Evolutionary conservation across 306 rosid species (phyloP).

Genomic region (Adenanthera pavonina): DNA sequence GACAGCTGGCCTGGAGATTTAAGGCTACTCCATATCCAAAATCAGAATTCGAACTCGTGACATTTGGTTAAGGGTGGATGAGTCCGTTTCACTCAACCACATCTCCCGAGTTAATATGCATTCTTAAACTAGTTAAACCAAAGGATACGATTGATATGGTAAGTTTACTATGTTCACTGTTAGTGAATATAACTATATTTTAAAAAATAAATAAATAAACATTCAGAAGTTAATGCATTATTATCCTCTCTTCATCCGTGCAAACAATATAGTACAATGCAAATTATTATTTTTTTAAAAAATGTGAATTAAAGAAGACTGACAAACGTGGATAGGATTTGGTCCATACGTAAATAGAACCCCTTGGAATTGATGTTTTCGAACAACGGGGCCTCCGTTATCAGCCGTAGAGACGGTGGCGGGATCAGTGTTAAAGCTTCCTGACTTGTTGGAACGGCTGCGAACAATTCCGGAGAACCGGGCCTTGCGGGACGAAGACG

Average conservation of each 20-base stretch:
- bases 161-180: background rate
- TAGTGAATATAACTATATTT: background rate
- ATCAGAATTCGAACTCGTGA: too few relatives aligned
- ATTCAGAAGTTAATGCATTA: too few relatives aligned
- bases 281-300: too few relatives aligned
- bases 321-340: conserved; percentile 77
- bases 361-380: conserved; percentile 80
- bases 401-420: conserved; percentile 43
- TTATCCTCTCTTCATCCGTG: too few relatives aligned
- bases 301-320: background rate
- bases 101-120: too few relatives aligned
- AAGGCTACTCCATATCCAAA: too few relatives aligned
- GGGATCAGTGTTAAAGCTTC: conserved; percentile 47
- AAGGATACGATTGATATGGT: too few relatives aligned
- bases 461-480: conserved; percentile 87
- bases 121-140: too few relatives aligned
- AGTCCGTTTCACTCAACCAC: too few relatives aligned
- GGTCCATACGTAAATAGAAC: conserved; percentile 93
- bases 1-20: too few relatives aligned
- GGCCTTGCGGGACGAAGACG: conserved; percentile 57
- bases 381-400: conserved; percentile 49
- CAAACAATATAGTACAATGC: too few relatives aligned
- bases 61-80: too few relatives aligned
- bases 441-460: conserved; percentile 58
- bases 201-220: background rate